Percentiles rank a stretch among this genome's conserved stretches.
phyloP scores from a whole-genome alignment of 805 yeast species.

The Kazachstania viticola region DNA sequence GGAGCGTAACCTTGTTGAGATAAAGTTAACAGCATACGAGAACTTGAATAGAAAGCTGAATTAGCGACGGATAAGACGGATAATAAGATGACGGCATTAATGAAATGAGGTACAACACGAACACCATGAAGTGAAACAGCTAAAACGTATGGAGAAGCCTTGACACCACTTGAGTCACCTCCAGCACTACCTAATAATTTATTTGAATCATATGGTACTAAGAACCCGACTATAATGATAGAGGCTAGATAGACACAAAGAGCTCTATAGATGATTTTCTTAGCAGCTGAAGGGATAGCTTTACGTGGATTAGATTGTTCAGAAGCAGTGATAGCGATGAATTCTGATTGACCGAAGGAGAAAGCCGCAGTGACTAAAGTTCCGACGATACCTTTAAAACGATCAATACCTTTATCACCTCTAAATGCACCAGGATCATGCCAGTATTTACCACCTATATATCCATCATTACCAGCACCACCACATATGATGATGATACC shows the following conservation, averaged over 20 bases:
- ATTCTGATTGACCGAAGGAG: constrained; percentile 52
- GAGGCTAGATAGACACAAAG: constrained; percentile 38
- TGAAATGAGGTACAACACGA: constrained; percentile 54
- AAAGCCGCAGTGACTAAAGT: constrained; percentile 47
- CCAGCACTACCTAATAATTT: constrained; percentile 34
- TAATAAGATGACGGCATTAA: constrained; percentile 60
- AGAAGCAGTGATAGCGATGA: constrained; percentile 47
- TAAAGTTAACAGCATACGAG: constrained; percentile 58
- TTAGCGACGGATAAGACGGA: constrained; percentile 70
- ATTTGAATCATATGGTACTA: constrained; percentile 40
- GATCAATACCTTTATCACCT: constrained; percentile 27
- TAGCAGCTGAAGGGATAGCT: constrained; percentile 46
- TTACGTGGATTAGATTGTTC: constrained; percentile 44
- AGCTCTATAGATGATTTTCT: constrained; percentile 46
- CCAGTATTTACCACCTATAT: constrained; percentile 43
- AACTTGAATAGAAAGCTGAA: constrained; percentile 60
- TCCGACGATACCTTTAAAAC: constrained; percentile 43
- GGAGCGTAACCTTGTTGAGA: constrained; percentile 70
- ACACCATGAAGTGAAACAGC: constrained; percentile 51
- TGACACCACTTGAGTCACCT: constrained; percentile 33
- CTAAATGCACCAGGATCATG: constrained; percentile 42
- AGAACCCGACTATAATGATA: constrained; percentile 36
- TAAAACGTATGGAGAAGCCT: constrained; percentile 62
- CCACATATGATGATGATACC: constrained; percentile 36
- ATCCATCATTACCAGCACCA: constrained; percentile 32